Evolutionary conservation across 2,329 filamentous ascomycete species (phyloP).

Genomic region (Cercospora sesami): DNA sequence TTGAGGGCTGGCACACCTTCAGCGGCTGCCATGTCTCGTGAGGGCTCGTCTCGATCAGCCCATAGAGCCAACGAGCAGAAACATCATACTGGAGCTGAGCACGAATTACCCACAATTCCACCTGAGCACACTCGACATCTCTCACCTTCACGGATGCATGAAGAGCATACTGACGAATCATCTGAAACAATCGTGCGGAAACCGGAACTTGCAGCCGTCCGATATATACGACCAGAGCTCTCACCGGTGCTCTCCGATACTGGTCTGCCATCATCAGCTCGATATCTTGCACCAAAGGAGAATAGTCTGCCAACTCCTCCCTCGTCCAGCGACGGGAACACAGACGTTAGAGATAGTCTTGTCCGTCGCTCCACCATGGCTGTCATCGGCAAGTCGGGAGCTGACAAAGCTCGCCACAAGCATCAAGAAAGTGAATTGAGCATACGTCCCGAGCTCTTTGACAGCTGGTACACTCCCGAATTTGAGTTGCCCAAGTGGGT

Average conservation of each 20-base stretch:
- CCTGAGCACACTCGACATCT: constrained; percentile 21
- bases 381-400: constrained; percentile 1
- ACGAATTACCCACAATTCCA: constrained; percentile 25
- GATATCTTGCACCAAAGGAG: constrained; percentile 21
- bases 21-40: constrained; percentile 39
- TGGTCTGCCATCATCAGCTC: neutral
- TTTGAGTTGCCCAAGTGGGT: constrained; percentile 34
- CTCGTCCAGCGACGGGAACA: constrained; percentile 16
- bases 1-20: constrained; percentile 30
- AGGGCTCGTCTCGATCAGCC: constrained; percentile 36
- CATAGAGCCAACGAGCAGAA: constrained; percentile 34
- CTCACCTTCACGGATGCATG: constrained; percentile 19
- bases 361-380: constrained; percentile 12
- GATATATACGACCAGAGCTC: constrained; percentile 28
- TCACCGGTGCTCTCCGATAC: constrained; percentile 33
- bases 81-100: constrained; percentile 33
- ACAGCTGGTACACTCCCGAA: constrained; percentile 34
- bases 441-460: constrained; percentile 39
- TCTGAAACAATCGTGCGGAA: constrained; percentile 22
- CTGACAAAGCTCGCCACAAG: constrained; percentile 18
- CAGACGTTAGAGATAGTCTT: constrained; percentile 7
- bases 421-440: constrained; percentile 24
- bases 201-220: constrained; percentile 20
- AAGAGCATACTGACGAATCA: constrained; percentile 24
- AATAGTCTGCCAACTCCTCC: constrained; percentile 22